phyloP scores from a whole-genome alignment of 345 rosid genomes.

The Brassica napus region Da-Ae NC_063442.1:9810001-9810500 shows the following conservation, averaged over 20 bases:
- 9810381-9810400: constrained; percentile 35
- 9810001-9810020: constrained; percentile 39
- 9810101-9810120: constrained; percentile 40
- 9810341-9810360: constrained; percentile 30
- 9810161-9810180: constrained; percentile 26
- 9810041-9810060: constrained; percentile 28
- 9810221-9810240: constrained; percentile 6
- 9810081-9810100: constrained; percentile 43
- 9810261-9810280: constrained; percentile 20
- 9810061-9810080: constrained; percentile 5
- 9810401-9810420: constrained; percentile 20
- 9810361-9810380: constrained; percentile 29
- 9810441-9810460: constrained; percentile 1
- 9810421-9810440: constrained; percentile 10
- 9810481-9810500: neutral
- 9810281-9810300: constrained; percentile 6
- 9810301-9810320: constrained; percentile 13
- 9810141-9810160: constrained; percentile 42
- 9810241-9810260: constrained; percentile 1
- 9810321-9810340: constrained; percentile 9
- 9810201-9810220: constrained; percentile 33
- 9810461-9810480: neutral
- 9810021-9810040: constrained; percentile 39
- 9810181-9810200: constrained; percentile 39
- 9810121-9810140: constrained; percentile 42